phyloP scores from a whole-genome alignment of 192 early-diverging fungal genomes.

The Linnemannia zychae region DNA sequence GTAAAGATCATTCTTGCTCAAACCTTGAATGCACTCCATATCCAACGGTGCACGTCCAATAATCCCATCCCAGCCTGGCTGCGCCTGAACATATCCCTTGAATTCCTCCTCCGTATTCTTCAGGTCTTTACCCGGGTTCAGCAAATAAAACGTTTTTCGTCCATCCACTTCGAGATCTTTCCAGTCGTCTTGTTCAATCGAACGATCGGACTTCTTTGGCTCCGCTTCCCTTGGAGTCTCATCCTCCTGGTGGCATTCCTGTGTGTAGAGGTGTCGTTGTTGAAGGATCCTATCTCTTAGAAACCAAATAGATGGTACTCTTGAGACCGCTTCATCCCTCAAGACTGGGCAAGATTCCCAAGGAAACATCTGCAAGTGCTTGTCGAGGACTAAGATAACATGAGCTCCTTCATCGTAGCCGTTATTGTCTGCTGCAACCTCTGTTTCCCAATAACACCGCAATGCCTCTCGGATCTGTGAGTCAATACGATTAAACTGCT shows the following conservation, averaged over 20 bases:
- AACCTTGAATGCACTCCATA: constrained; percentile 69
- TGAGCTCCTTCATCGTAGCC: constrained; percentile 66
- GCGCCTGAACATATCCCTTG: constrained; percentile 64
- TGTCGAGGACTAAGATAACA: constrained; percentile 88
- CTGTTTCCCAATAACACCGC: constrained; percentile 19
- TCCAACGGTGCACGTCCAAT: constrained; percentile 77
- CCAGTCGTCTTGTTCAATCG: constrained; percentile 29
- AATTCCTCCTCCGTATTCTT: constrained; percentile 86
- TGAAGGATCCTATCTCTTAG: constrained; percentile 72
- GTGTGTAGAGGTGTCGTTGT: constrained; percentile 36
- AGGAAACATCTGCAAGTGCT: constrained; percentile 85
- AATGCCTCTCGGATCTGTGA: constrained; percentile 41
- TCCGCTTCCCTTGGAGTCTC: not conserved
- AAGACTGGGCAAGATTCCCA: constrained; percentile 90
- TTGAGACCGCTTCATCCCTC: constrained; percentile 78
- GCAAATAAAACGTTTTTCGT: constrained; percentile 78
- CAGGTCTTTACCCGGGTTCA: constrained; percentile 95
- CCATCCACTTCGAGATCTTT: constrained; percentile 60
- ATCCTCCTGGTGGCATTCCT: not conserved
- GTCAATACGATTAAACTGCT: constrained; percentile 35
- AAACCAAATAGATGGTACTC: constrained; percentile 84
- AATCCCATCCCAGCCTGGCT: constrained; percentile 78
- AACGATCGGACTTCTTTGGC: not conserved
- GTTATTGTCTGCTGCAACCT: constrained; percentile 38
- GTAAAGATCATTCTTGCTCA: constrained; percentile 65